Evolutionary conservation across 2,329 filamentous ascomycete genomes (phyloP).

Genomic region (Pestalotiopsis sp.): DNA sequence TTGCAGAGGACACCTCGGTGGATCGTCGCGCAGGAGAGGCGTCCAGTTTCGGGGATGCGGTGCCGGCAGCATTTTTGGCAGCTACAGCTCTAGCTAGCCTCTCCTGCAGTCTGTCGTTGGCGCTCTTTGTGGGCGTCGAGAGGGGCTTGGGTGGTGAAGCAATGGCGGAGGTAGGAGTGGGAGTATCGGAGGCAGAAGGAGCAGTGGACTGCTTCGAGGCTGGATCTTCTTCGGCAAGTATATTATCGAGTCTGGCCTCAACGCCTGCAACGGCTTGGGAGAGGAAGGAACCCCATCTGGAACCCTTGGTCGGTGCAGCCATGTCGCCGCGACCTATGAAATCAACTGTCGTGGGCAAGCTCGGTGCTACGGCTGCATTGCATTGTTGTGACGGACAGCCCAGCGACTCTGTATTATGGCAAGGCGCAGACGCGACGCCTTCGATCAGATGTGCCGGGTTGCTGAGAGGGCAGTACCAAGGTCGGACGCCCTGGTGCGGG

Average conservation of each 20-base stretch:
- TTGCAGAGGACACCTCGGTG: conserved; percentile 32
- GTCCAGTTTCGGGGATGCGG: conserved; percentile 44
- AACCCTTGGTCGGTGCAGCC: conserved; percentile 55
- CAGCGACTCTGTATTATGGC: background rate
- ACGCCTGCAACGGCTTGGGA: conserved; percentile 92
- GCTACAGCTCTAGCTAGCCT: conserved; percentile 86
- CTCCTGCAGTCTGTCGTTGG: conserved; percentile 86
- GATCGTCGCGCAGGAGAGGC: conserved; percentile 47
- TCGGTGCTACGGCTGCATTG: conserved; percentile 8
- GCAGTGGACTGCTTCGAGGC: conserved; percentile 43
- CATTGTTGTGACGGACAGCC: background rate
- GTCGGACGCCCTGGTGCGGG: background rate
- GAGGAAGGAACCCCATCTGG: conserved; percentile 79
- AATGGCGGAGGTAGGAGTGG: conserved; percentile 29
- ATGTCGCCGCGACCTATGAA: conserved; percentile 34
- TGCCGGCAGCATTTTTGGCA: conserved; percentile 59
- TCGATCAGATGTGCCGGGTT: background rate
- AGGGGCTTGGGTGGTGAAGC: conserved; percentile 17
- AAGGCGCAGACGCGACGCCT: background rate
- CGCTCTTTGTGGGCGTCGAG: conserved; percentile 59
- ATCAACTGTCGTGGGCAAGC: conserved; percentile 3
- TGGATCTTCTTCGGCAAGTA: conserved; percentile 79
- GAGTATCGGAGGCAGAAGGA: conserved; percentile 32
- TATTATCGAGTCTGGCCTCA: conserved; percentile 89
- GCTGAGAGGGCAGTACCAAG: background rate